A percentile compares a stretch with the other conserved stretches of the same genome.
phyloP scores from a whole-genome alignment of 306 rosid species.

The Vigna radiata region DNA sequence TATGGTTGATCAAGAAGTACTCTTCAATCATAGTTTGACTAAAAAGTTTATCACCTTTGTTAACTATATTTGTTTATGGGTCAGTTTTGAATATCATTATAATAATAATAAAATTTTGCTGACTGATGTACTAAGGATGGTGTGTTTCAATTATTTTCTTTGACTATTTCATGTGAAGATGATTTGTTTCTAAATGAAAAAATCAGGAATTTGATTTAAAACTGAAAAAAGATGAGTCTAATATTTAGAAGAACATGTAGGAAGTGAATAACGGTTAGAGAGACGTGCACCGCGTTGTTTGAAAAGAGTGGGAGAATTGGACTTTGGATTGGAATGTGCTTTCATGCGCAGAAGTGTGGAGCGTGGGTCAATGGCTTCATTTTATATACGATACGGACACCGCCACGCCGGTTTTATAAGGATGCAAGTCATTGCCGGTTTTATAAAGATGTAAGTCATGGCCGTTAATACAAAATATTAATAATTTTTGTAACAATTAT shows the following conservation, averaged over 20 bases:
- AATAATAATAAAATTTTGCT: too few relatives aligned
- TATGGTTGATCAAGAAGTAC: constrained; percentile 63
- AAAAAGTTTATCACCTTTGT: neutral
- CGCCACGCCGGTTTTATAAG: neutral
- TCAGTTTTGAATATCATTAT: neutral
- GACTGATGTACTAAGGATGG: neutral
- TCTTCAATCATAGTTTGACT: neutral
- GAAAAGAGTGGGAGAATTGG: neutral
- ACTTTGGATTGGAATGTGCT: constrained; percentile 31
- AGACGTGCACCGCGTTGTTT: constrained; percentile 26
- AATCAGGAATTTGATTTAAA: neutral
- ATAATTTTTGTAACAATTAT: neutral
- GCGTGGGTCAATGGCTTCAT: neutral
- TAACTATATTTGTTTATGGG: neutral
- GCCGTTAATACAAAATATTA: too few relatives aligned
- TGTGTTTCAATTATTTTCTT: neutral
- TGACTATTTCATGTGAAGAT: neutral
- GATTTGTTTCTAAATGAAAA: neutral
- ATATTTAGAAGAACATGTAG: constrained; percentile 2
- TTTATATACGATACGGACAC: too few relatives aligned
- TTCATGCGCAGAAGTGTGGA: neutral
- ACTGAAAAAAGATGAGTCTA: too few relatives aligned
- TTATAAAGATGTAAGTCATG: too few relatives aligned
- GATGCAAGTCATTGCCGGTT: neutral
- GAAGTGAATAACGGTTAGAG: neutral